Evolutionary conservation across 768 basidiomycete genomes (phyloP).

Genomic region (Mycena vitilis): DNA sequence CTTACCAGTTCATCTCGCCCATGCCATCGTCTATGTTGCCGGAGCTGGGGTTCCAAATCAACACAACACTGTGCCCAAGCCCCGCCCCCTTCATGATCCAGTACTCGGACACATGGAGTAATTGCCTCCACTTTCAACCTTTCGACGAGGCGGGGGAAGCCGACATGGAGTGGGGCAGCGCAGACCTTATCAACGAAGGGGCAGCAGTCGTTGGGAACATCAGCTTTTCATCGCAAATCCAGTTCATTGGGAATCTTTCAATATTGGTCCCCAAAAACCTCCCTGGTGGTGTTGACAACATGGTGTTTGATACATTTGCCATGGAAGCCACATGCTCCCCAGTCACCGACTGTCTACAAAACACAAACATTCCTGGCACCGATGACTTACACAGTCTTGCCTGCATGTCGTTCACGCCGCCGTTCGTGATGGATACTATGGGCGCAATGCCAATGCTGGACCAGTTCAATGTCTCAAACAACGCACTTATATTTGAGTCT

Average conservation of each 20-base stretch:
- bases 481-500: constrained; percentile 13
- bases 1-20: neutral
- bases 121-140: constrained; percentile 7
- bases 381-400: neutral
- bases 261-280: neutral
- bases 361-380: neutral
- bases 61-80: constrained; percentile 18
- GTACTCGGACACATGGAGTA: neutral
- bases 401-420: constrained; percentile 7
- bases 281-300: neutral
- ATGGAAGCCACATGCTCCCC: constrained; percentile 1
- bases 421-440: neutral
- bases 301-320: constrained; percentile 1
- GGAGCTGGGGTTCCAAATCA: neutral
- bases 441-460: neutral
- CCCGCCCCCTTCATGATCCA: neutral
- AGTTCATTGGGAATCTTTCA: neutral
- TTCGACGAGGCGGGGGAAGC: neutral
- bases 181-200: neutral
- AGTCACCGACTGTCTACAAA: constrained; percentile 1
- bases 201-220: neutral
- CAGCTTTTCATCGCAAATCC: constrained; percentile 1
- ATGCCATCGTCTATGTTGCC: neutral
- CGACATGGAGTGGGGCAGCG: neutral
- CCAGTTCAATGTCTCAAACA: constrained; percentile 19